These are phyloP conservation scores for Acacia concinna DNA, from an alignment of 331 rosid genomes.

Conservation along the genomic window DNA sequence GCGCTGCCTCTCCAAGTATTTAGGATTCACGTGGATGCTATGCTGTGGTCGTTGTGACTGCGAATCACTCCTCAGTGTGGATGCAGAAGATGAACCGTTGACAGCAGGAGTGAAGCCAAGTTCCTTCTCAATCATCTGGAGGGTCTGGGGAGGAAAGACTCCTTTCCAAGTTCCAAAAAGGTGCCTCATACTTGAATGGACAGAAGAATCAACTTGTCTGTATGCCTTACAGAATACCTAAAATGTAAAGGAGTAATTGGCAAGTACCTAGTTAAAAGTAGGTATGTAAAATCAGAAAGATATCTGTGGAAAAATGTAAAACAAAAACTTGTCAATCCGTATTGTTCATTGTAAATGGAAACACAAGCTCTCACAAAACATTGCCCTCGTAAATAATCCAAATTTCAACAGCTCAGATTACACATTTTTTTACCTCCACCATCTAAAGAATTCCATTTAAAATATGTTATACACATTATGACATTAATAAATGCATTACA, in stretches of 20 bases:
- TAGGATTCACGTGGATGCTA: slow-evolving; percentile 97
- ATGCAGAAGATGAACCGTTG: slow-evolving; percentile 70
- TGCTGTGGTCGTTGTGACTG: slow-evolving; percentile 85
- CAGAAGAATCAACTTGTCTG: slow-evolving; percentile 76
- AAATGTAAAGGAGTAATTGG: slow-evolving; percentile 44
- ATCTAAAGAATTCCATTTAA: slow-evolving; percentile 20
- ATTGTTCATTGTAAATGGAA: slow-evolving; percentile 32
- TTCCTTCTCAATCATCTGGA: slow-evolving; percentile 87
- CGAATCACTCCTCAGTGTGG: slow-evolving; percentile 71
- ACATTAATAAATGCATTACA: background rate
- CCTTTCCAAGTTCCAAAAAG: slow-evolving; percentile 99
- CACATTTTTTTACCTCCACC: slow-evolving; percentile 22
- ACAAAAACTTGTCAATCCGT: slow-evolving; percentile 21
- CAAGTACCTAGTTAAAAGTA: slow-evolving; percentile 48
- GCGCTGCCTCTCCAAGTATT: slow-evolving; percentile 91
- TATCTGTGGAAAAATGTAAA: slow-evolving; percentile 12
- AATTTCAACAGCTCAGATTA: slow-evolving; percentile 14
- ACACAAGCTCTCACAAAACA: slow-evolving; percentile 12
- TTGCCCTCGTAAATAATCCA: slow-evolving; percentile 12
- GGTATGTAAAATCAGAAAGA: slow-evolving; percentile 42
- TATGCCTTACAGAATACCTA: slow-evolving; percentile 97
- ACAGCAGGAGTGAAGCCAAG: slow-evolving; percentile 66
- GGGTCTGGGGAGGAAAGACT: slow-evolving; percentile 84
- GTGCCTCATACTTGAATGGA: slow-evolving; percentile 91
- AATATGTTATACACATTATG: slow-evolving; percentile 10